These are phyloP conservation scores for Craspedostauros australis DNA, from an alignment of 108 stramenopile genomes.

Conservation along the genomic window DNA sequence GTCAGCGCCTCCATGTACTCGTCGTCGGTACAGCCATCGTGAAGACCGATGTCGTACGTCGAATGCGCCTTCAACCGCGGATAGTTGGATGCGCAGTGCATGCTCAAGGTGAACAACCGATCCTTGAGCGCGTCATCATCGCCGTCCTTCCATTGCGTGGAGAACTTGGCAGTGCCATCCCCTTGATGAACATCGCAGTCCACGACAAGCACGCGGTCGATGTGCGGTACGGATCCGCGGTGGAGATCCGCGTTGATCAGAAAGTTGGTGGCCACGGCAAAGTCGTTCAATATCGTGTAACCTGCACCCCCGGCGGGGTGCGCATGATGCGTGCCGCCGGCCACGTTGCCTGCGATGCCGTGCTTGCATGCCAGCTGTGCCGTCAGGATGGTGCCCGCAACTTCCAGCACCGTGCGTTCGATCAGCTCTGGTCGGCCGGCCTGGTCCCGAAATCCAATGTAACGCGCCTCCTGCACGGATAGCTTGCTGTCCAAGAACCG, in stretches of 20 bases:
- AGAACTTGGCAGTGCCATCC: constrained; percentile 50
- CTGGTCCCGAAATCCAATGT: constrained; percentile 72
- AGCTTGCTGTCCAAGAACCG: constrained; percentile 44
- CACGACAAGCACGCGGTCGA: constrained; percentile 65
- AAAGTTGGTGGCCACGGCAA: constrained; percentile 55
- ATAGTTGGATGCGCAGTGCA: constrained; percentile 74
- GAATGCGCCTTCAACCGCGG: constrained; percentile 53
- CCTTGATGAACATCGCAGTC: constrained; percentile 89
- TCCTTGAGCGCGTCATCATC: constrained; percentile 13
- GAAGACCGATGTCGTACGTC: constrained; percentile 58
- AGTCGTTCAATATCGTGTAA: constrained; percentile 76
- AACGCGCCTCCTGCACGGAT: constrained; percentile 43
- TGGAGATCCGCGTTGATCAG: constrained; percentile 15
- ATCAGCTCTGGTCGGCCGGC: constrained; percentile 55
- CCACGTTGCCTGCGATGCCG: constrained; percentile 71
- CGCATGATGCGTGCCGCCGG: constrained; percentile 85
- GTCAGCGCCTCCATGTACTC: constrained; percentile 45
- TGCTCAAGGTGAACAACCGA: constrained; percentile 52
- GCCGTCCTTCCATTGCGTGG: constrained; percentile 6
- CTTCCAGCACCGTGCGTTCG: constrained; percentile 65
- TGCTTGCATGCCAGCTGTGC: constrained; percentile 61
- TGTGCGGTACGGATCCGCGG: not conserved
- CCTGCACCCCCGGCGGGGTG: constrained; percentile 49
- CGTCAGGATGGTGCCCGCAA: constrained; percentile 67
- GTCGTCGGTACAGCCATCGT: constrained; percentile 43